Percentiles rank a stretch among this genome's conserved stretches.
Evolutionary conservation across 192 early-diverging fungal species (phyloP).

Genomic region (Linnemannia elongata): DNA sequence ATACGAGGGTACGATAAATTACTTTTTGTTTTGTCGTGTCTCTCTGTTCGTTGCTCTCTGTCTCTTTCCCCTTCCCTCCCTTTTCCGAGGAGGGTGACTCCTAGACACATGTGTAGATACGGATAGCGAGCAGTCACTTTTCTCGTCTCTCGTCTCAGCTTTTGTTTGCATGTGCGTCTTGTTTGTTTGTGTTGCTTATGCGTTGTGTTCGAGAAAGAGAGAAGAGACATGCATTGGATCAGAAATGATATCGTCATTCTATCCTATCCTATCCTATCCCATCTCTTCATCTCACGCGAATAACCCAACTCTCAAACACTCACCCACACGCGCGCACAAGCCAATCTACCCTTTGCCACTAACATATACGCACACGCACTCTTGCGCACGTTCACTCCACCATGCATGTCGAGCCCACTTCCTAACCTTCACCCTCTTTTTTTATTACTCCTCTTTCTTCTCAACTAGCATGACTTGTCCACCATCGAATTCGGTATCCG

Average conservation of each 20-base stretch:
- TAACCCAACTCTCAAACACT: not conserved
- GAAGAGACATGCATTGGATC: not conserved
- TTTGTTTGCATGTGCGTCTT: not conserved
- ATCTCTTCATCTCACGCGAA: not conserved
- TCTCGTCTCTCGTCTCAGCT: not conserved
- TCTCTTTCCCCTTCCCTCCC: no score
- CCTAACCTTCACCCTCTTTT: not conserved
- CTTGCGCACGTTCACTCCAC: not conserved
- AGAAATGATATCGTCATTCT: not conserved
- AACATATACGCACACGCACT: not conserved
- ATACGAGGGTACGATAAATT: slow-evolving; percentile 8
- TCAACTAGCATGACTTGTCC: slow-evolving; percentile 41
- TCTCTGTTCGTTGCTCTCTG: not conserved
- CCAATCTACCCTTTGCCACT: not conserved
- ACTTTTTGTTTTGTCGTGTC: not conserved
- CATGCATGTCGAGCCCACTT: not conserved
- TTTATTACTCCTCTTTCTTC: not conserved
- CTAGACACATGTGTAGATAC: slow-evolving; percentile 53
- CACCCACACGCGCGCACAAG: not conserved
- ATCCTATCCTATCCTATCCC: not conserved
- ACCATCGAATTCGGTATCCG: slow-evolving; percentile 75
- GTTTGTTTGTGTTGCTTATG: not conserved
- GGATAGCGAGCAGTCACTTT: not conserved
- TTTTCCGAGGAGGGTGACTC: not conserved
- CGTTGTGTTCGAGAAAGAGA: no score